Conservation (phyloP, 352 stramenopile genomes). For the Sclerospora graminicola region DNA sequence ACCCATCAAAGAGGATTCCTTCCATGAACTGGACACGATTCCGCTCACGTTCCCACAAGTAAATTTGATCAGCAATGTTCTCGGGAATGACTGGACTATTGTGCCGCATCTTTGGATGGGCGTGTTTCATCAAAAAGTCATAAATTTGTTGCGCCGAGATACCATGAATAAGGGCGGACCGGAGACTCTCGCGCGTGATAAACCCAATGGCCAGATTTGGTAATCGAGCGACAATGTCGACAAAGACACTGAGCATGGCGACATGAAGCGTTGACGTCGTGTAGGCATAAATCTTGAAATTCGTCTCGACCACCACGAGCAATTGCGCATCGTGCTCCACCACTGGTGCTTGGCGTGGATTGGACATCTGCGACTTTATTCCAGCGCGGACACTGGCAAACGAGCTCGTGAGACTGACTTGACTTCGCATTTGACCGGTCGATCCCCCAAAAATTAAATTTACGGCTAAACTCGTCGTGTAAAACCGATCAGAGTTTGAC, state of each 20-base stretch:
- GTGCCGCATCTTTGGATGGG: slow-evolving; percentile 68
- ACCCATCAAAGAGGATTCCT: slow-evolving; percentile 81
- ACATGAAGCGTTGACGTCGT: slow-evolving; percentile 84
- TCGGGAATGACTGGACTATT: slow-evolving; percentile 73
- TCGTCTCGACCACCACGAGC: slow-evolving; percentile 85
- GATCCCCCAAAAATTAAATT: slow-evolving; percentile 86
- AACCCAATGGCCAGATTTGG: slow-evolving; percentile 82
- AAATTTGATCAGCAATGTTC: slow-evolving; percentile 87
- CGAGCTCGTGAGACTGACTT: slow-evolving; percentile 37
- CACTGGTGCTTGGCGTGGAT: slow-evolving; percentile 23
- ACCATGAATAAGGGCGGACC: slow-evolving; percentile 80
- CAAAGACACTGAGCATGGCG: slow-evolving; percentile 89
- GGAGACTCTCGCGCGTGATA: slow-evolving; percentile 78
- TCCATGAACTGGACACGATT: slow-evolving; percentile 80
- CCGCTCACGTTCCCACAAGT: slow-evolving; percentile 87
- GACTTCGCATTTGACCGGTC: slow-evolving; percentile 41
- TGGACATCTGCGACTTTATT: slow-evolving; percentile 28
- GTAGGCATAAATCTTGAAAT: slow-evolving; percentile 90
- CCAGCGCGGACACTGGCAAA: slow-evolving; percentile 35
- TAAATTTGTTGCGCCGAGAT: slow-evolving; percentile 89
- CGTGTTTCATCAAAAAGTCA: slow-evolving; percentile 86
- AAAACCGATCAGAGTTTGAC: slow-evolving; percentile 57
- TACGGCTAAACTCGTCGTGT: slow-evolving; percentile 83
- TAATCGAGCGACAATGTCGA: slow-evolving; percentile 83
- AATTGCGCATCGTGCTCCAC: slow-evolving; percentile 31